Evolutionary conservation across 148 eudicot species (phyloP).

Genomic region (Silene uniflora): DNA sequence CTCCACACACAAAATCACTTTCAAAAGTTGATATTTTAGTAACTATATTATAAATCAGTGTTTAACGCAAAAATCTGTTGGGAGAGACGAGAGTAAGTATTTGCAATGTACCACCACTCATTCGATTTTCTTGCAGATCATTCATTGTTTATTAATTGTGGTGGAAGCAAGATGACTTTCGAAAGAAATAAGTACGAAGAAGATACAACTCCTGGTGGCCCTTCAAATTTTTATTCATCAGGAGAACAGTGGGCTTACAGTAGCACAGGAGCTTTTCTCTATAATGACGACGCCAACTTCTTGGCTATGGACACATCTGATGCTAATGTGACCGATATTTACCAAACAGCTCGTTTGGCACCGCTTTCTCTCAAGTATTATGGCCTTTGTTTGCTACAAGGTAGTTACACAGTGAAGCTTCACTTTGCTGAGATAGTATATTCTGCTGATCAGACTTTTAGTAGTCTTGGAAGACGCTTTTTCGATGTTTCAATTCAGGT

Average conservation of each 20-base stretch:
- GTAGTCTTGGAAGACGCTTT: conserved; percentile 62
- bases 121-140: conserved; percentile 37
- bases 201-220: too few relatives aligned
- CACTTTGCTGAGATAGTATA: too few relatives aligned
- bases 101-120: background rate
- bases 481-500: conserved; percentile 77
- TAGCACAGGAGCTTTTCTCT: conserved; percentile 55
- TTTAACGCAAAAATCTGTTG: background rate
- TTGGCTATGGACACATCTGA: too few relatives aligned
- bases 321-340: too few relatives aligned
- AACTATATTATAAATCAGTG: too few relatives aligned
- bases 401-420: too few relatives aligned
- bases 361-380: too few relatives aligned
- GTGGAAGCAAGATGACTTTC: conserved; percentile 40
- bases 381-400: too few relatives aligned
- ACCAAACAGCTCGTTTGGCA: too few relatives aligned
- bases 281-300: conserved; percentile 26
- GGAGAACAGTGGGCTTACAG: conserved; percentile 69
- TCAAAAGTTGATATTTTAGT: too few relatives aligned
- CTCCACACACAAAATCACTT: background rate
- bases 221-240: conserved; percentile 40
- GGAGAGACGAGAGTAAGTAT: background rate
- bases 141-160: too few relatives aligned
- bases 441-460: too few relatives aligned
- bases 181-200: conserved; percentile 51